Evolutionary conservation across 345 rosid genomes (phyloP), one percentile per base, ranked within the genome.

Genomic region (Acer yangbiense): DNA sequence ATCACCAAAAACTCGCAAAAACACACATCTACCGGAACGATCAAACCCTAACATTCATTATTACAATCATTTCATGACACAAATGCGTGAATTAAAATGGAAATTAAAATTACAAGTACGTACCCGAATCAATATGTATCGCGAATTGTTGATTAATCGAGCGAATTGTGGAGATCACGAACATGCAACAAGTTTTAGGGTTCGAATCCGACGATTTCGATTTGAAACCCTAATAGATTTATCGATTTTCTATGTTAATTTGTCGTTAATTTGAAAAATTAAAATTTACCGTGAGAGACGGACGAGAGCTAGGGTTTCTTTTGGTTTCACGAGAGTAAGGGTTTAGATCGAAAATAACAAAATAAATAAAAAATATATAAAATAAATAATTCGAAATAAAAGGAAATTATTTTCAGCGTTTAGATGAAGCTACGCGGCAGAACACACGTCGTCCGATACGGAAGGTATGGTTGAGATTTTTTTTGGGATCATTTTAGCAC

Each of bases 251-350:
- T 39, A 41, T 57, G 76, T 76, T 77, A 79, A 75, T 85, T 80
- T 84, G 71, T 65, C 62, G 74, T 72, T 73, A 81, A 85, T 81
- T 80, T 79, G 80, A 39, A 68, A 68, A 64, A 29, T 46, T 32
- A 71, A 73, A 73, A 82, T 82, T 78, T 65, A 84, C 86, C 83
- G 88, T 60, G 65, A 82, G 83, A 82, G 82, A 86, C 77, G 87
- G 87, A 73, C 57, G 68, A 69, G 85, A 74, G 83, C 90, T 85
- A 87, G 92, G 93, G 94, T 86, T 89, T 89, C 91, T 73, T 89
- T 81, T 82, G 87, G 86, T 83, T 84, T 79, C 86, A 83, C 84
- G 76, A 83, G 77, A 69, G 88, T 76, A 77, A 78, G 91, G 89
- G 87, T 83, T 89, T 87, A 80, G 83, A 87, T 65, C 58, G 78